A percentile compares a stretch with the other conserved stretches of the same genome.
These are phyloP conservation scores for Chaetomium fimeti DNA, from an alignment of 495 filamentous ascomycete species.

Conservation along the genomic window DNA sequence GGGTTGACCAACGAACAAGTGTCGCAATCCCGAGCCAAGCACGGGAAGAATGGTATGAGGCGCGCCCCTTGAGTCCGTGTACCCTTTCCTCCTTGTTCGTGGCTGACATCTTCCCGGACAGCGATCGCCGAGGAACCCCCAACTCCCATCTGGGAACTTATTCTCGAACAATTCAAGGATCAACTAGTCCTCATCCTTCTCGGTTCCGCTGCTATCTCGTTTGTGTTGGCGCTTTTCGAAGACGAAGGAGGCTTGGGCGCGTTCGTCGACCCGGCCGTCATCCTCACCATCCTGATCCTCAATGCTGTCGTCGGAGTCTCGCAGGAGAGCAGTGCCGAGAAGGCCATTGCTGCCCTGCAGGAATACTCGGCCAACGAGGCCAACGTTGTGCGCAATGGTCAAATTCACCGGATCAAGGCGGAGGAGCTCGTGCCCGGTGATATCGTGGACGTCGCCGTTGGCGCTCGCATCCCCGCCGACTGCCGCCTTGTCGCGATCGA, in stretches of 20 bases:
- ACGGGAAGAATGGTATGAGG: constrained; percentile 81
- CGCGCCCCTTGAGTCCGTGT: not conserved
- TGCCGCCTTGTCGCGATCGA: constrained; percentile 87
- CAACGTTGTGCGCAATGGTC: constrained; percentile 81
- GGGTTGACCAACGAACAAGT: constrained; percentile 74
- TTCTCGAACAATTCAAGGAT: constrained; percentile 98
- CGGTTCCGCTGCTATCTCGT: constrained; percentile 90
- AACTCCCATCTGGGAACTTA: constrained; percentile 94
- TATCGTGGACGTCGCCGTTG: constrained; percentile 83
- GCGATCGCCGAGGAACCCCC: constrained; percentile 94
- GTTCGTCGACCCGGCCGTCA: constrained; percentile 97
- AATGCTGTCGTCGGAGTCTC: constrained; percentile 97
- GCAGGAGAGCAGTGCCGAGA: constrained; percentile 97
- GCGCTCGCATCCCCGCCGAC: constrained; percentile 95
- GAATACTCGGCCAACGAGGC: constrained; percentile 99
- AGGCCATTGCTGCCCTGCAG: constrained; percentile 96
- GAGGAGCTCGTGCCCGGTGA: constrained; percentile 97
- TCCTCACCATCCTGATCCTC: constrained; percentile 93
- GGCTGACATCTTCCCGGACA: constrained; percentile 40
- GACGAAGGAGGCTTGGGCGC: constrained; percentile 91
- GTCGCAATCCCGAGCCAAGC: constrained; percentile 57
- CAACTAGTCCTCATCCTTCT: constrained; percentile 95
- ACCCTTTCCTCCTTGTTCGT: constrained; percentile 10
- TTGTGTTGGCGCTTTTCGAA: constrained; percentile 90
- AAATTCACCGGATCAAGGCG: constrained; percentile 74